Base-by-base conservation (phyloP, 805 yeast species). In the Isabelozyma gotoi region DNA sequence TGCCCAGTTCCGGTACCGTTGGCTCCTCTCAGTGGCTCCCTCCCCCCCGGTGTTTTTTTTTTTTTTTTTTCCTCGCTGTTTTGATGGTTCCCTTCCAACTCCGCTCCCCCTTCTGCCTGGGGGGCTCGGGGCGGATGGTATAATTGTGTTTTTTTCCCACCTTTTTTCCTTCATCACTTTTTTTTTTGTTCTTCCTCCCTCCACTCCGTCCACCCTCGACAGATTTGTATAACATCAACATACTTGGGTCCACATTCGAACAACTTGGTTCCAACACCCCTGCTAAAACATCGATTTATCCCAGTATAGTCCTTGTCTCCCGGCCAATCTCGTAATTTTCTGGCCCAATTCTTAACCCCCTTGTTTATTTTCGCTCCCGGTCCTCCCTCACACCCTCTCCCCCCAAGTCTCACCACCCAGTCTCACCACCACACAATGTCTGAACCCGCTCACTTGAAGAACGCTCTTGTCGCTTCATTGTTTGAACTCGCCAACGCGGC, bases 401-500 rank as follows among this genome's bases (percentile, higher is more conserved):
- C 35, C 35, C 15, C 35, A 27, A 27, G 18, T 14, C 18, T 8
- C 17, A 32, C 8, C 24, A 20, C 24, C 6, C 24, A 7, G 8
- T 8, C 24, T 20, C 24, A 6, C 24, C 27, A 21, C 27, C 35
- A 16, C 35, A 12, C 24, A 17, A 56, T 54, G 59, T 40, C 58
- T 29, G 58, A 50, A n/a, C 39, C 50, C 19, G 52, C 55, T 37
- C 38, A 42, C 36, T 47, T 58, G 11, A 61, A 59, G 51, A 65
- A 62, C 42, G 52, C 65, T 11, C 47, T 62, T 14, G 90, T 90
- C 45, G 78, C 94, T 33, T 81, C 96, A 1, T 76, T 90, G 47
- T 85, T 84, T 56, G 91, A 86, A 60, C 78, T 90, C 43, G 82
- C 94, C 36, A 88, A 83, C 58, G 89, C 95, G n/a, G 92, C 96